phyloP scores from a whole-genome alignment of 306 rosid genomes.

The Nissolia schottii region DNA sequence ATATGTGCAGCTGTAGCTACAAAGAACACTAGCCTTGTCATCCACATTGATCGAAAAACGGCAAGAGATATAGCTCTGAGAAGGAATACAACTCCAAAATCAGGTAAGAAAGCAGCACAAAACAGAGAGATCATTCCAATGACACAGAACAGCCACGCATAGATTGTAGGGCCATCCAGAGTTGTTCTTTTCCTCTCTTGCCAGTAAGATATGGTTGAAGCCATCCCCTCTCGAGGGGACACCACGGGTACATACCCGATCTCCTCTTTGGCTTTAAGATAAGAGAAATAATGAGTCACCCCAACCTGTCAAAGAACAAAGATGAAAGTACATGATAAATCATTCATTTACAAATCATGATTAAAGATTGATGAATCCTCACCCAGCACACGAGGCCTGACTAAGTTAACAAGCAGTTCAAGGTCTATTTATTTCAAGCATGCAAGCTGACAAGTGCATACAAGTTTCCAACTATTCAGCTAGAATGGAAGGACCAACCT shows the following conservation, averaged over 20 bases:
- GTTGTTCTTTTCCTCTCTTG: slow-evolving; percentile 56
- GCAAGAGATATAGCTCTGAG: slow-evolving; percentile 50
- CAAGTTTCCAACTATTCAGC: slow-evolving; percentile 1
- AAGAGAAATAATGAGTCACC: slow-evolving; percentile 78
- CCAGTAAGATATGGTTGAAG: slow-evolving; percentile 83
- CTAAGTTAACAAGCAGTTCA: neutral
- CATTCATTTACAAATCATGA: slow-evolving; percentile 1
- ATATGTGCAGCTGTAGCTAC: slow-evolving; percentile 41
- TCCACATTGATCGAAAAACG: slow-evolving; percentile 58
- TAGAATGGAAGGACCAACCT: slow-evolving; percentile 43
- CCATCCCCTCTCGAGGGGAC: slow-evolving; percentile 75
- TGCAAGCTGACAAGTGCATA: neutral
- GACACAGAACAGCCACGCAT: slow-evolving; percentile 55
- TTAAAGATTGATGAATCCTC: slow-evolving; percentile 1
- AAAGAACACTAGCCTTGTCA: slow-evolving; percentile 42
- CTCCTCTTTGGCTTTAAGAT: slow-evolving; percentile 84
- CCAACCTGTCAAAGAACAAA: slow-evolving; percentile 67
- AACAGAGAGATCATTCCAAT: slow-evolving; percentile 60
- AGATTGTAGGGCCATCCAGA: slow-evolving; percentile 81
- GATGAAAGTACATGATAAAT: neutral
- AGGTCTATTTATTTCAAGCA: neutral
- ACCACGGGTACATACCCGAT: slow-evolving; percentile 79
- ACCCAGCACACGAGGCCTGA: neutral
- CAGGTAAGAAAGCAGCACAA: slow-evolving; percentile 75
- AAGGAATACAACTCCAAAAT: slow-evolving; percentile 50